Conservation (phyloP, 2,329 filamentous ascomycete species). For the Diaporthe citri region DNA sequence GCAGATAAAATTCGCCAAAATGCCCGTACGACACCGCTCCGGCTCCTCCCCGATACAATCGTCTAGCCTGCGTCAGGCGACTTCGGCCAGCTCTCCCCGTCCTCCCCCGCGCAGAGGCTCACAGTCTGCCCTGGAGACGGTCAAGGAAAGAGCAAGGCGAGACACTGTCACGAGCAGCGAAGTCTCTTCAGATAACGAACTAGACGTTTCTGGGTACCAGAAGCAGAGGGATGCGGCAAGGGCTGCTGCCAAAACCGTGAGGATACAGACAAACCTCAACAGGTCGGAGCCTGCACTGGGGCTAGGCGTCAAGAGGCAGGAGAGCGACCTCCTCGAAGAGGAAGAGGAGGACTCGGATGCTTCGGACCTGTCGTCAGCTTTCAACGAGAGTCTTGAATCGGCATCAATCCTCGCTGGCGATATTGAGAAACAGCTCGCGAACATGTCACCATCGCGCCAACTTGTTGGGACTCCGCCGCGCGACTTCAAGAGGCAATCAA, state of each 20-base stretch:
- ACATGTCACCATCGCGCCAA: conserved; percentile 66
- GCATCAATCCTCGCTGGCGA: conserved; percentile 77
- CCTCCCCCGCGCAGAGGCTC: conserved; percentile 72
- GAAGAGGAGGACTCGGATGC: conserved; percentile 71
- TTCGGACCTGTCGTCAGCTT: conserved; percentile 74
- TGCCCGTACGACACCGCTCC: conserved; percentile 87
- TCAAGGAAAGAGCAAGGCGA: conserved; percentile 76
- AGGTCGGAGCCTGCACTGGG: conserved; percentile 59
- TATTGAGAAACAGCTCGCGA: conserved; percentile 62
- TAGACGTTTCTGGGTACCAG: conserved; percentile 75
- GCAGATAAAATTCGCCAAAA: conserved; percentile 96
- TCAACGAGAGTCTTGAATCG: conserved; percentile 77
- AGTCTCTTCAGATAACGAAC: conserved; percentile 85
- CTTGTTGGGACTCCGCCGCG: conserved; percentile 75
- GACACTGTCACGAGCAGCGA: conserved; percentile 88
- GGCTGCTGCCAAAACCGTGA: conserved; percentile 66
- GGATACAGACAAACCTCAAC: conserved; percentile 66
- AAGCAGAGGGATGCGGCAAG: conserved; percentile 72
- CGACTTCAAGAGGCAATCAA: conserved; percentile 72
- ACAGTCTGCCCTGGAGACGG: conserved; percentile 76
- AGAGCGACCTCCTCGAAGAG: conserved; percentile 66
- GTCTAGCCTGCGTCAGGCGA: conserved; percentile 70
- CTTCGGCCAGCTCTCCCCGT: conserved; percentile 61
- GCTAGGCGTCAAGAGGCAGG: conserved; percentile 54
- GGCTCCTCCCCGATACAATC: conserved; percentile 88